A percentile compares a stretch with the other conserved stretches of the same genome.
These are phyloP conservation scores for Aspergillus steynii DNA, from an alignment of 495 filamentous ascomycete genomes.

Conservation along the genomic window DNA sequence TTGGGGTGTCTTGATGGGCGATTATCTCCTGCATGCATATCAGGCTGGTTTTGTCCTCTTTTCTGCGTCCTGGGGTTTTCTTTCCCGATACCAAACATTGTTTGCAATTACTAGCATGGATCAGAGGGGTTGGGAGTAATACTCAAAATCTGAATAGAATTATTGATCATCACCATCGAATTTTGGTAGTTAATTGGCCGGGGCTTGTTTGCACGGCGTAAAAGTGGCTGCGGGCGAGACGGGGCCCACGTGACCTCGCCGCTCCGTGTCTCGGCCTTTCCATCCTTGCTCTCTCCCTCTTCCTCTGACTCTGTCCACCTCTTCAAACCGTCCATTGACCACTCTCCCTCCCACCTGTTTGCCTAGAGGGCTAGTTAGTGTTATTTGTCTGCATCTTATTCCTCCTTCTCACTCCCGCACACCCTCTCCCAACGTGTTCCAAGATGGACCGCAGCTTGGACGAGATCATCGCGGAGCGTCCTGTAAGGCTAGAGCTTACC, in stretches of 20 bases:
- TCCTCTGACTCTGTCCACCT: background rate
- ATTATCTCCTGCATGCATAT: constrained; percentile 34
- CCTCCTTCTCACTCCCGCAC: background rate
- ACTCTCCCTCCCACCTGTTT: background rate
- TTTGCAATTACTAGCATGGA: constrained; percentile 7
- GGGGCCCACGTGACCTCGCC: background rate
- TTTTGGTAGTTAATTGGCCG: background rate
- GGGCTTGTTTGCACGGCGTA: too few relatives aligned
- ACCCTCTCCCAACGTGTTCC: background rate
- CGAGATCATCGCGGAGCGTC: constrained; percentile 80
- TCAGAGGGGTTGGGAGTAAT: constrained; percentile 9
- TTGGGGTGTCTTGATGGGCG: constrained; percentile 18
- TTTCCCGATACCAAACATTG: background rate
- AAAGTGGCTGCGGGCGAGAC: background rate
- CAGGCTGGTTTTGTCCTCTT: constrained; percentile 23
- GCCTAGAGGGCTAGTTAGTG: background rate
- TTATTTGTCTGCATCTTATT: background rate
- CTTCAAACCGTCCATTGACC: background rate
- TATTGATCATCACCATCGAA: background rate
- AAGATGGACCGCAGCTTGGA: constrained; percentile 81
- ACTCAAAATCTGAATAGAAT: constrained; percentile 9
- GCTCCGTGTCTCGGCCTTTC: constrained; percentile 2
- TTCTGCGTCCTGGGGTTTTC: constrained; percentile 9
- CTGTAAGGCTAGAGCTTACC: constrained; percentile 51
- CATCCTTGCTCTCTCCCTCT: background rate